phyloP scores from a whole-genome alignment of 768 basidiomycete species.

The Daedalea quercina region DNA sequence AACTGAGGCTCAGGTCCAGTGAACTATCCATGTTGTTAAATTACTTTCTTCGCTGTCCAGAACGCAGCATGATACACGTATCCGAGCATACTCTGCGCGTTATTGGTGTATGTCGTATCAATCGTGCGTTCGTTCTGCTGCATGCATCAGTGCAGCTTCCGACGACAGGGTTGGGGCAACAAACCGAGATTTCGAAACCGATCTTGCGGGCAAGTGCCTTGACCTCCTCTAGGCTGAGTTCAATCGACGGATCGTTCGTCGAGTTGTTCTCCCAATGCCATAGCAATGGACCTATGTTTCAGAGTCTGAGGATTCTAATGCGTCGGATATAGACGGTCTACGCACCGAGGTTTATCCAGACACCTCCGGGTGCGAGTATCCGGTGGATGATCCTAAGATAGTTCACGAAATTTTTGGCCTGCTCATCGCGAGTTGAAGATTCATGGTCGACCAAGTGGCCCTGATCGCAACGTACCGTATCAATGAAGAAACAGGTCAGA shows the following conservation, averaged over 20 bases:
- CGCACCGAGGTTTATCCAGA: conserved; percentile 87
- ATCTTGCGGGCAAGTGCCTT: conserved; percentile 65
- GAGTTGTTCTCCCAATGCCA: conserved; percentile 96
- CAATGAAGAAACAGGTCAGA: conserved; percentile 95
- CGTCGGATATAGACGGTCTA: no score
- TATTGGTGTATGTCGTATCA: conserved; percentile 82
- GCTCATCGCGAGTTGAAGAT: not conserved
- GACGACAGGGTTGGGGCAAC: not conserved
- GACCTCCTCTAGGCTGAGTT: conserved; percentile 86
- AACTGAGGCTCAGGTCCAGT: no score
- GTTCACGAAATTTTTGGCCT: conserved; percentile 90
- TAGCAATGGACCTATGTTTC: conserved; percentile 66
- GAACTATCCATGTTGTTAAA: no score
- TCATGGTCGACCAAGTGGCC: not conserved
- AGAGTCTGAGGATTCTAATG: not conserved
- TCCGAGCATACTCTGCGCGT: conserved; percentile 71
- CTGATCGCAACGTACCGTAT: conserved; percentile 54
- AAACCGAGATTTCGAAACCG: conserved; percentile 77
- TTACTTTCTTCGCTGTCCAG: conserved; percentile 63
- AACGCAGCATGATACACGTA: conserved; percentile 83
- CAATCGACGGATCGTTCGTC: conserved; percentile 75
- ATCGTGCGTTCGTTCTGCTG: conserved; percentile 72
- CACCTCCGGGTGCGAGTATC: conserved; percentile 77
- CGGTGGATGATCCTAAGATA: conserved; percentile 84
- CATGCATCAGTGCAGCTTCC: not conserved